phyloP scores from a whole-genome alignment of 495 filamentous ascomycete genomes.

The Podospora tetraspora region DNA sequence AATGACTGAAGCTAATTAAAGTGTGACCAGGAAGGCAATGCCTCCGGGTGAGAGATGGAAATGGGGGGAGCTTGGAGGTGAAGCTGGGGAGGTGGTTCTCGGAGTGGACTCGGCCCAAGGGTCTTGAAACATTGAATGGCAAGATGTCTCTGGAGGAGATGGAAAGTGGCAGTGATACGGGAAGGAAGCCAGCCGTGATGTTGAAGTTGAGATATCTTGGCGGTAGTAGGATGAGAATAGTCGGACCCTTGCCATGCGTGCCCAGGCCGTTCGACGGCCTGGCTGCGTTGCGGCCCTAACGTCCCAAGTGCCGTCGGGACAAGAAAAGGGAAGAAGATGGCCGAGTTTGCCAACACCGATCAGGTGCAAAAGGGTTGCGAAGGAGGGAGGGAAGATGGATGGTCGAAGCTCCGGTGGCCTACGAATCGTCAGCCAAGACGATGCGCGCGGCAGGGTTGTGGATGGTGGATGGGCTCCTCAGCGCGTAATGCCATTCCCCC shows the following conservation, averaged over 20 bases:
- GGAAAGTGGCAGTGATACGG: background rate
- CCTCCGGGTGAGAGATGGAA: background rate
- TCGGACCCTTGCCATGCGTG: background rate
- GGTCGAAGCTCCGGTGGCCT: background rate
- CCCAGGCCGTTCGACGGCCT: background rate
- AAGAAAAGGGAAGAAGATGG: background rate
- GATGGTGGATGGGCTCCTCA: background rate
- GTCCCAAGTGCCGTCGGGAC: background rate
- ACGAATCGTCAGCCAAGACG: constrained; percentile 15
- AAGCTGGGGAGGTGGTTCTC: background rate
- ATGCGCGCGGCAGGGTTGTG: constrained; percentile 18
- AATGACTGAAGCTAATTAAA: background rate
- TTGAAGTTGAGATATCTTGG: background rate
- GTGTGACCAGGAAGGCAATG: background rate
- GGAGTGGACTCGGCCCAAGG: background rate
- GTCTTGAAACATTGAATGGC: background rate
- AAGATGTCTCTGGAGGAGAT: background rate
- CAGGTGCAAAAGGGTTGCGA: background rate
- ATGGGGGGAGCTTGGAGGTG: background rate
- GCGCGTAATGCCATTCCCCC: constrained; percentile 17
- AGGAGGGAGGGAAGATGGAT: background rate
- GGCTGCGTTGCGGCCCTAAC: background rate
- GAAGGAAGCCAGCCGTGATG: background rate
- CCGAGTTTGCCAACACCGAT: background rate
- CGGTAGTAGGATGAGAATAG: background rate